These are phyloP conservation scores for Isabelozyma pseudorhagii DNA, from an alignment of 805 yeast genomes.

Conservation along the genomic window DNA sequence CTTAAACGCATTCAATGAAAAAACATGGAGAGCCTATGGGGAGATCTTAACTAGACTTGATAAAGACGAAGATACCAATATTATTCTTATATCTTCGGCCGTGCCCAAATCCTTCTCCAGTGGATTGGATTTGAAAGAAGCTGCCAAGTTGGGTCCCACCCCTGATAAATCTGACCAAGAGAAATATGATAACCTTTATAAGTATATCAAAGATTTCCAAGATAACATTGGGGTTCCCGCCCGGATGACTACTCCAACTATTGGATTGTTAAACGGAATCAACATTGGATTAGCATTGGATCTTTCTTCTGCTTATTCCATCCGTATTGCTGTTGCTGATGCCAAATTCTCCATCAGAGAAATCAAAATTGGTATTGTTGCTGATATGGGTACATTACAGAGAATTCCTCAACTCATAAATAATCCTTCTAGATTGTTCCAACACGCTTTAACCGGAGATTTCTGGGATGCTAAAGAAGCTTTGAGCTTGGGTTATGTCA, in stretches of 20 bases:
- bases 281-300: constrained; percentile 68
- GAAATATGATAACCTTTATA: constrained; percentile 20
- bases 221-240: constrained; percentile 48
- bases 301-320: constrained; percentile 54
- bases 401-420: constrained; percentile 54
- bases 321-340: constrained; percentile 55
- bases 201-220: constrained; percentile 57
- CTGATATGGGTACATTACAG: constrained; percentile 78
- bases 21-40: constrained; percentile 57
- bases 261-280: constrained; percentile 63
- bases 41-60: constrained; percentile 46
- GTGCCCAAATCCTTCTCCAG: constrained; percentile 56
- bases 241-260: constrained; percentile 55
- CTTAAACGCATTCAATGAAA: constrained; percentile 55
- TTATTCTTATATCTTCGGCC: constrained; percentile 54
- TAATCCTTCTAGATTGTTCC: constrained; percentile 56
- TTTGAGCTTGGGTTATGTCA: constrained; percentile 50
- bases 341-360: constrained; percentile 61
- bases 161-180: constrained; percentile 8
- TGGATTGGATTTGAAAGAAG: constrained; percentile 58
- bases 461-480: constrained; percentile 57
- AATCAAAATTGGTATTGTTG: constrained; percentile 69
- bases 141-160: constrained; percentile 8
- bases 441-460: constrained; percentile 61
- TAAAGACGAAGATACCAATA: constrained; percentile 42